A percentile compares a stretch with the other conserved stretches of the same genome.
phyloP scores from a whole-genome alignment of 108 stramenopile genomes.

The Pseudonitzschia multiseries region DNA sequence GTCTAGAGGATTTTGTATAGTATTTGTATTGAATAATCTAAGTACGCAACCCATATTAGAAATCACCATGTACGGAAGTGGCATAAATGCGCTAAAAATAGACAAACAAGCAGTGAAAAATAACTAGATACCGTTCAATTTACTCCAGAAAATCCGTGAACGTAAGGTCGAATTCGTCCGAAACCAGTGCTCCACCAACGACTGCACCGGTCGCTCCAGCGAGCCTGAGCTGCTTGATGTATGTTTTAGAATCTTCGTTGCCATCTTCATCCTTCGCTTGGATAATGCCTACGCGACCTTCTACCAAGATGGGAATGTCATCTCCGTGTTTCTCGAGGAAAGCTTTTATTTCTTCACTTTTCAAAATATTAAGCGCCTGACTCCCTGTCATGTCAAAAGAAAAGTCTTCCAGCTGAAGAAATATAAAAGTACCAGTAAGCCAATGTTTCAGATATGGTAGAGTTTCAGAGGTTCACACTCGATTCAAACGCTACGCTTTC shows the following conservation, averaged over 20 bases:
- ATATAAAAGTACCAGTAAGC: neutral
- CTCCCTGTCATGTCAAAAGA: constrained; percentile 68
- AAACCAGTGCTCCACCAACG: constrained; percentile 66
- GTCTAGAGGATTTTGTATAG: too few relatives aligned
- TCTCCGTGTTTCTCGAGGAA: constrained; percentile 57
- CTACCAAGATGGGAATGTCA: constrained; percentile 62
- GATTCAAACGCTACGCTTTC: neutral
- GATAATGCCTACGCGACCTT: constrained; percentile 78
- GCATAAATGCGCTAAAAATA: neutral
- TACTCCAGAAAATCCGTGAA: neutral
- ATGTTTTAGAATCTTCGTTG: constrained; percentile 19
- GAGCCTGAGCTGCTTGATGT: constrained; percentile 60
- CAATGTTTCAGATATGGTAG: neutral
- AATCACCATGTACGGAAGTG: neutral
- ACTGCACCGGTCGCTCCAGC: constrained; percentile 79
- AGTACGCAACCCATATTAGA: too few relatives aligned
- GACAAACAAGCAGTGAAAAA: neutral
- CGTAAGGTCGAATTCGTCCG: constrained; percentile 22
- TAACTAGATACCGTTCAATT: neutral
- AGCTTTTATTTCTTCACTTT: constrained; percentile 57
- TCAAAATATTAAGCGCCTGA: constrained; percentile 66
- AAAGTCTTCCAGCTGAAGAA: constrained; percentile 64
- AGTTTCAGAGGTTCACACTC: neutral
- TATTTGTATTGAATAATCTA: too few relatives aligned
- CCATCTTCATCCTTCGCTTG: constrained; percentile 30